A percentile compares a stretch with the other conserved stretches of the same genome.
These are phyloP conservation scores for Coemansia aciculifera DNA, from an alignment of 192 early-diverging fungal genomes.

Conservation along the genomic window DNA sequence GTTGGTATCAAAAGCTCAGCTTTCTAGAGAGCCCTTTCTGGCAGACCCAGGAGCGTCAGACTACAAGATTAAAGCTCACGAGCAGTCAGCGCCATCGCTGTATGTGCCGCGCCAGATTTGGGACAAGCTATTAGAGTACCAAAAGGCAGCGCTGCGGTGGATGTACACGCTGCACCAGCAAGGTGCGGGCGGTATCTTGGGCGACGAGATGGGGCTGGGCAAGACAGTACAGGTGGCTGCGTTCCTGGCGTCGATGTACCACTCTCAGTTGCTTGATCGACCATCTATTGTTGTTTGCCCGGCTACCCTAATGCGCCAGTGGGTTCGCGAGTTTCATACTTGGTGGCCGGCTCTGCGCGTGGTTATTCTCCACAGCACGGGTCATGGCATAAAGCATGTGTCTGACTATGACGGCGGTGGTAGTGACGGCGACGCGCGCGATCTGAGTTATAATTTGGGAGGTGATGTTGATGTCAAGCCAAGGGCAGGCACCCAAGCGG, in stretches of 20 bases:
- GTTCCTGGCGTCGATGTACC: slow-evolving; percentile 77
- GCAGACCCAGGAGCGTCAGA: slow-evolving; percentile 35
- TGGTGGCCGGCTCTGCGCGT: slow-evolving; percentile 91
- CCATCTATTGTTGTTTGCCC: slow-evolving; percentile 71
- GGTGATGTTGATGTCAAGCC: not conserved
- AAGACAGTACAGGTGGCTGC: slow-evolving; percentile 91
- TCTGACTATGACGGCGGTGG: not conserved
- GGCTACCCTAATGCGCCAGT: slow-evolving; percentile 77
- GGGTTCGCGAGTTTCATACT: slow-evolving; percentile 78
- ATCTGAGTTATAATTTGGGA: slow-evolving; percentile 9
- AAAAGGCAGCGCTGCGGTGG: slow-evolving; percentile 83
- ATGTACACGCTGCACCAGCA: slow-evolving; percentile 86
- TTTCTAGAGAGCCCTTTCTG: slow-evolving; percentile 43
- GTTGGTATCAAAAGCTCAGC: slow-evolving; percentile 11
- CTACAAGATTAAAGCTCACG: slow-evolving; percentile 29
- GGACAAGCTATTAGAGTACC: slow-evolving; percentile 83
- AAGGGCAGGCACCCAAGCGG: slow-evolving; percentile 19
- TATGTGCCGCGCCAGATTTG: slow-evolving; percentile 82
- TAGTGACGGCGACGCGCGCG: not conserved
- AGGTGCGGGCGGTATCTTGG: slow-evolving; percentile 86
- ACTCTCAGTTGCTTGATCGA: slow-evolving; percentile 64
- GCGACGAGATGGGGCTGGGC: slow-evolving; percentile 95
- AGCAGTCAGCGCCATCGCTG: slow-evolving; percentile 27
- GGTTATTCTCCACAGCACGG: slow-evolving; percentile 83
- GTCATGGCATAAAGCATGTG: slow-evolving; percentile 63